Evolutionary conservation across 371 early-diverging fungal species (phyloP), one percentile per base, ranked within the genome.

Genomic region (Circinella minor): DNA sequence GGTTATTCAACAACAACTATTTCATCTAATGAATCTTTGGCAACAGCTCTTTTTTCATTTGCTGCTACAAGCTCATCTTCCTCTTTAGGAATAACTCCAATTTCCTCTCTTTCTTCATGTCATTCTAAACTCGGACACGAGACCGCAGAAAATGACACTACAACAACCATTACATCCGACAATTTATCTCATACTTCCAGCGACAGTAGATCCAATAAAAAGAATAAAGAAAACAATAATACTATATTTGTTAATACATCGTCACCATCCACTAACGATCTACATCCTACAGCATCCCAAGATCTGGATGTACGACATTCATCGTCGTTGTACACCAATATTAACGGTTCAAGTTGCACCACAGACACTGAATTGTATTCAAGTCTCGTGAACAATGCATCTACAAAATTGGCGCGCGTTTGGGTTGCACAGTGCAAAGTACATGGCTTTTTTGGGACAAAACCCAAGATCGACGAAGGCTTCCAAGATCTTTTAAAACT

Each of bases 41-140:
- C 18, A 27, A 27, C 65, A 6, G 51, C 65, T 34, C 54, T 65
- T 17, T 65, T 65, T 36, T 65, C 65, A 3, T 11, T 65, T 18
- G 65, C 36, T 17, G 34, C 65, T 1, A 17, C 17, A 1, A 43
- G 43, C 11, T 6, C 43, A 3, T 43, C 43, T 11, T 43, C 43
- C 11, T 47, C 49, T n/a, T 47, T 27, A 17, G n/a, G 11, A 36
- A 65, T 48, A n/a, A 37, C 34, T 17, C 54, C 65, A 18, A 20
- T 48, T 1, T 65, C 65, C 10, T 65, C 65, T 1, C 34, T 65
- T 17, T 65, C 65, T 17, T 65, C 65, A 18, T 65, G 65, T 51
- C 65, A 65, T 36, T 49, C 65, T 11, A 47, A 46, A 18, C 48
- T n/a, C 6, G 57, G 57, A 13, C 36, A 51, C 38, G 13, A 65